Base-by-base conservation (phyloP, 1,139 yeast species). In the Candida pseudoviswanathii region DNA sequence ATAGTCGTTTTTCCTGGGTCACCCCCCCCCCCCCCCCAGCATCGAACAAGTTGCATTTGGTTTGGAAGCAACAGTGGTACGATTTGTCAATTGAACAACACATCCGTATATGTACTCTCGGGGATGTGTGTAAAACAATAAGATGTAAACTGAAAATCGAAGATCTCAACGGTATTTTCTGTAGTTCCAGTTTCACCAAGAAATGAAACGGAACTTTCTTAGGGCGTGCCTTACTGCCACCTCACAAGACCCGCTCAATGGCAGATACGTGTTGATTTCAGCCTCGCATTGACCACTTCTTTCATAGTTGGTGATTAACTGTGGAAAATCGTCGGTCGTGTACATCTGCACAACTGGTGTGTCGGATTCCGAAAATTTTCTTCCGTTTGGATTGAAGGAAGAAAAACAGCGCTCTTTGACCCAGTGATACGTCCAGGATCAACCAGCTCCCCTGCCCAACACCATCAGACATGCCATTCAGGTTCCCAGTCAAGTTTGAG, bases 401-500 rank as follows among this genome's bases (percentile, higher is more conserved):
- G 16, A 16, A 16, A 16, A 16, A 16, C 16, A 16, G 16, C 16
- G 16, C 16, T 16, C 16, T 16, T 16, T 16, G 16, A 16, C 16
- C 16, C 16, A 16, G 16, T 16, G 16, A 16, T 16, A 16, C 16
- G 16, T 16, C 16, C 16, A 16, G 16, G 16, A 16, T 16, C 16
- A 16, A 16, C 16, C 16, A 16, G 16, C 16, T 16, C 16, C 16
- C 16, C 16, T 16, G 16, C 16, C 16, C 16, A 16, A 16, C 16
- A 16, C 33, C 46, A 34, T 22, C 32, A 11, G 48, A 38, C 26
- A 72, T 73, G 77, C 75, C 77, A 25, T 72, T 72, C 58, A 67
- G 78, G 62, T 73, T 73, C 58, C 77, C 77, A n/a, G 75, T 71
- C 5, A 68, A 69, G 63, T 71, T 73, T 54, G 74, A 70, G 44